Conservation (phyloP, 805 yeast genomes). For the Jamesozyma gamospora region DNA sequence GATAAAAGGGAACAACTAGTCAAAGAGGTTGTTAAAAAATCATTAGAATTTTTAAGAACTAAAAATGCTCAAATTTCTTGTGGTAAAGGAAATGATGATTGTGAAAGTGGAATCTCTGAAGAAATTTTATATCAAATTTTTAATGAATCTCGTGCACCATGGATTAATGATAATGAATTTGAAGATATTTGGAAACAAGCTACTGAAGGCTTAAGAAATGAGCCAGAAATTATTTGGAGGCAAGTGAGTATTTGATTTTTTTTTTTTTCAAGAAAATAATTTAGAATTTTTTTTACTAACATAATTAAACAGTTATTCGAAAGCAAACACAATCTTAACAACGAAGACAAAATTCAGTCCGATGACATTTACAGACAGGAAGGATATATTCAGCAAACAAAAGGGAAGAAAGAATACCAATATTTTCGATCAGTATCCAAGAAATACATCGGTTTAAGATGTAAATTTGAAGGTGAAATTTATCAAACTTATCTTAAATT, state of each 20-base stretch:
- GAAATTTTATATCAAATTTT: constrained; percentile 46
- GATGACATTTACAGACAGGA: constrained; percentile 31
- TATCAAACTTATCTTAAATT: constrained; percentile 30
- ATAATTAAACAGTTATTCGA: constrained; percentile 17
- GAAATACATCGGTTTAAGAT: constrained; percentile 47
- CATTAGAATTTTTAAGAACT: constrained; percentile 54
- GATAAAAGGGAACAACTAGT: constrained; percentile 58
- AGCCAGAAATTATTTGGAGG: constrained; percentile 71
- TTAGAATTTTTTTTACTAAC: constrained; percentile 12
- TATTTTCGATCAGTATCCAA: constrained; percentile 67
- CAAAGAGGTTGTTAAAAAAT: constrained; percentile 53
- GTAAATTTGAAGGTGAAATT: constrained; percentile 46
- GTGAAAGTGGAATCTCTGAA: constrained; percentile 41
- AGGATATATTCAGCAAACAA: constrained; percentile 30
- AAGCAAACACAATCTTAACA: constrained; percentile 22
- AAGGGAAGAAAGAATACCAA: constrained; percentile 32
- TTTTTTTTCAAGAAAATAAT: background rate
- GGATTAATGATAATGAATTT: constrained; percentile 41
- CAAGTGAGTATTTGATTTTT: constrained; percentile 38
- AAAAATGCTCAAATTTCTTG: constrained; percentile 57
- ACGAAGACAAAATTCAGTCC: constrained; percentile 32
- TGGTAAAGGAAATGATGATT: constrained; percentile 40
- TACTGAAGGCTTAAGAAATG: constrained; percentile 47
- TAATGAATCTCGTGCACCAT: constrained; percentile 28
- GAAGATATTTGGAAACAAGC: constrained; percentile 66